Percentiles rank a stretch among this genome's conserved stretches.
These are phyloP conservation scores for Dictyostelium brefeldianum DNA, from an alignment of 78 protist species.

Conservation along the genomic window DNA sequence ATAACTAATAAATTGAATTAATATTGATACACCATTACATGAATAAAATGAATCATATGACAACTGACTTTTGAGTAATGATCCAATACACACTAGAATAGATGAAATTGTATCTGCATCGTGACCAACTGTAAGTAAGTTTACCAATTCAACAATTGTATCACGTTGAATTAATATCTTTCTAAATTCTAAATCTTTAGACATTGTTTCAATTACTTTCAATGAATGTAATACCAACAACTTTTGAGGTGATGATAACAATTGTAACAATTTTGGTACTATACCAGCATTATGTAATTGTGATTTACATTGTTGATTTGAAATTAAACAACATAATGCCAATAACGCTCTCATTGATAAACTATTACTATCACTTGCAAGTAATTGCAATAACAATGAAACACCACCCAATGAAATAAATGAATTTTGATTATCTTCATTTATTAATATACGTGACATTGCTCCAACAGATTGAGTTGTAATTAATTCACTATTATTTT, in stretches of 20 bases:
- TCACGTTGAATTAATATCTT: constrained; percentile 11
- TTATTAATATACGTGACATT: constrained; percentile 46
- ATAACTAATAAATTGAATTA: background rate
- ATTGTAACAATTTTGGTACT: constrained; percentile 16
- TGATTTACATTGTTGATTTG: constrained; percentile 45
- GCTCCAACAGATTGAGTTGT: constrained; percentile 66
- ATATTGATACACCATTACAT: background rate
- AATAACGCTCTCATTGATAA: constrained; percentile 56
- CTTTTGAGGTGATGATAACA: constrained; percentile 28
- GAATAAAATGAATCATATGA: background rate
- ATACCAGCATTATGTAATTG: constrained; percentile 57
- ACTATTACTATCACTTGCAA: background rate
- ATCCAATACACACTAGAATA: background rate
- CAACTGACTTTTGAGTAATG: background rate
- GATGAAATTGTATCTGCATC: background rate
- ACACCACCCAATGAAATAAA: constrained; percentile 42
- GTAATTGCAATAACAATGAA: constrained; percentile 21
- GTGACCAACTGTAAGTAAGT: background rate
- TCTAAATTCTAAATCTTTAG: constrained; percentile 36
- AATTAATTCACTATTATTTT: constrained; percentile 22
- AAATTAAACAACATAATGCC: constrained; percentile 59
- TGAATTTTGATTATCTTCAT: constrained; percentile 15
- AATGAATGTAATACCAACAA: constrained; percentile 49
- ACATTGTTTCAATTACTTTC: constrained; percentile 49
- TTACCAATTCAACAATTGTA: background rate